Percentiles rank a stretch among this genome's conserved stretches.
These are phyloP conservation scores for Juncus inflexus DNA, from an alignment of 176 grass and related monocot species.

Conservation along the genomic window DNA sequence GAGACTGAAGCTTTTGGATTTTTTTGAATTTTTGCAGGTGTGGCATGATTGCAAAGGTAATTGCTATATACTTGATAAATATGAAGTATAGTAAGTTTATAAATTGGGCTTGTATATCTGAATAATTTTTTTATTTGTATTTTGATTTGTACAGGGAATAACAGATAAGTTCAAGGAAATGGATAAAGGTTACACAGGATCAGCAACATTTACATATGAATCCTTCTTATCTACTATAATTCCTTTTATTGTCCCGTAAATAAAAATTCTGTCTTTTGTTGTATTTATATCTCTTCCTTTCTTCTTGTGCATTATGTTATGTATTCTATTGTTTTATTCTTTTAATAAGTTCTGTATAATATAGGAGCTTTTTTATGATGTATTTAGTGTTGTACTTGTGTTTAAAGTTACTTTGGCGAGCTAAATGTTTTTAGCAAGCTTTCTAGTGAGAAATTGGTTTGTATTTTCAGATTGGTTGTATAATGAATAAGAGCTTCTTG, in stretches of 20 bases:
- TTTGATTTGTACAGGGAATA: conserved; percentile 38
- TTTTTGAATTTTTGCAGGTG: conserved; percentile 42
- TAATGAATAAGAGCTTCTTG: no score
- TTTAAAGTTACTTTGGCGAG: no score
- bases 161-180: conserved; percentile 96
- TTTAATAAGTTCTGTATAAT: not conserved
- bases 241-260: conserved; percentile 72
- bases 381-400: conserved; percentile 2
- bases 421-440: no score
- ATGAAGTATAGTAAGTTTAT: not conserved
- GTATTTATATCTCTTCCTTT: not conserved
- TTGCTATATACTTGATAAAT: conserved; percentile 5
- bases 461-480: no score
- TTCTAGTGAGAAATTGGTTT: no score
- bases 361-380: not conserved
- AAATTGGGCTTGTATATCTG: not conserved
- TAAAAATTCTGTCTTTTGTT: not conserved
- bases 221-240: conserved; percentile 65
- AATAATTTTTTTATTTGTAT: conserved; percentile 1
- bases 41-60: conserved; percentile 81
- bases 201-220: conserved; percentile 63
- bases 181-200: conserved; percentile 60
- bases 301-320: conserved; percentile 15
- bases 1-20: not conserved
- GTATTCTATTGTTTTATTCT: not conserved